Evolutionary conservation across 2,329 filamentous ascomycete species (phyloP).

Genomic region (Fusarium veterinarium): DNA sequence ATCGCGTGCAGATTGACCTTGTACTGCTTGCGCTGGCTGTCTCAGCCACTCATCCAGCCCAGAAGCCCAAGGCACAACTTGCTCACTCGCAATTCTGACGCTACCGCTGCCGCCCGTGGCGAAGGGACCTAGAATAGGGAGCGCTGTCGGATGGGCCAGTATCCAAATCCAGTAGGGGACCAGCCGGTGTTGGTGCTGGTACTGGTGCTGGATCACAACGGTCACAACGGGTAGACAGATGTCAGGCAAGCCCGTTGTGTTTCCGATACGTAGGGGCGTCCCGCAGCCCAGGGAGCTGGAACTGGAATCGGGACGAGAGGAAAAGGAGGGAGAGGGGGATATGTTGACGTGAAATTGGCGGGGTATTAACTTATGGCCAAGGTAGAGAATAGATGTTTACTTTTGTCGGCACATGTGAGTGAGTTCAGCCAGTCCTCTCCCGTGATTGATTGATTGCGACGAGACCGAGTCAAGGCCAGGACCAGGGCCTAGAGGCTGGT

Average conservation of each 20-base stretch:
- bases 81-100: slow-evolving; percentile 4
- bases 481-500: slow-evolving; percentile 4
- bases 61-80: slow-evolving; percentile 8
- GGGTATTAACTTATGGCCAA: slow-evolving; percentile 26
- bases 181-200: slow-evolving; percentile 4
- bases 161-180: not conserved
- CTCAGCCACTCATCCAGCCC: slow-evolving; percentile 23
- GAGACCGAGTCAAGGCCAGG: slow-evolving; percentile 25
- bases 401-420: slow-evolving; percentile 33
- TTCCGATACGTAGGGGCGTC: slow-evolving; percentile 33
- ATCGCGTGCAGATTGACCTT: slow-evolving; percentile 26
- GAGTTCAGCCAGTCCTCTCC: slow-evolving; percentile 2
- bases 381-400: slow-evolving; percentile 7
- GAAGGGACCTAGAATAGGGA: not conserved
- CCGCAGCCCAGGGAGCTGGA: slow-evolving; percentile 21
- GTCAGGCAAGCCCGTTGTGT: slow-evolving; percentile 31
- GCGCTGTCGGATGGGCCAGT: not conserved
- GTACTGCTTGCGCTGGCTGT: slow-evolving; percentile 22
- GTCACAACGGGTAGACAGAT: slow-evolving; percentile 2
- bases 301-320: slow-evolving; percentile 4
- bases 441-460: slow-evolving; percentile 27
- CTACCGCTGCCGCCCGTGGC: not conserved
- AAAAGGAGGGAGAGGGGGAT: slow-evolving; percentile 5
- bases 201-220: not conserved
- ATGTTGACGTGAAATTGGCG: slow-evolving; percentile 17